Conservation (phyloP, 257 asterid genomes). For the Anisodus acutangulus region DNA sequence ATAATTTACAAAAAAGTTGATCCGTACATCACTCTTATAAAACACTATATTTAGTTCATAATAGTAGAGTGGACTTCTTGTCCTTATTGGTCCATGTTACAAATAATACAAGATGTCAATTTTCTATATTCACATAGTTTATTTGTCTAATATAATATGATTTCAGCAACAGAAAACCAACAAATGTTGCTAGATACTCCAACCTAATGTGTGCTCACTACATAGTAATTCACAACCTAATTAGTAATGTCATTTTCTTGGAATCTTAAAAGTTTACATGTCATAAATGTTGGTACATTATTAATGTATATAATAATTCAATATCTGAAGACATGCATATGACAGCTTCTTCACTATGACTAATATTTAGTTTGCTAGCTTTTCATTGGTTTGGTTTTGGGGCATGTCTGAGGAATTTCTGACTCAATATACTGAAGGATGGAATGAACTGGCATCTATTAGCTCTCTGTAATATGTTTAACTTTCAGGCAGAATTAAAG, state of each 20-base stretch:
- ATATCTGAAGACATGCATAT: background rate
- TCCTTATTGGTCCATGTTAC: background rate
- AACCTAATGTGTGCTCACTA: background rate
- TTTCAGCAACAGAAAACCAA: background rate
- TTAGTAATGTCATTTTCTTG: slow-evolving; percentile 34
- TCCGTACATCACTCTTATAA: background rate
- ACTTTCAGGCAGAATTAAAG: background rate
- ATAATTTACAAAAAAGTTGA: background rate
- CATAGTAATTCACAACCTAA: slow-evolving; percentile 29
- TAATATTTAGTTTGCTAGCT: background rate
- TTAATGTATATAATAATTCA: background rate
- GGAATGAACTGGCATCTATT: background rate
- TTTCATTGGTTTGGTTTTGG: slow-evolving; percentile 20
- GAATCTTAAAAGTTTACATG: background rate
- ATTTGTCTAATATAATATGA: background rate
- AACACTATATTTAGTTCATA: background rate
- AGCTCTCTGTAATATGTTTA: background rate
- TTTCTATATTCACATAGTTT: background rate
- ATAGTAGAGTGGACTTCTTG: background rate
- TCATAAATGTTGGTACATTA: background rate
- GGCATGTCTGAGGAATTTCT: slow-evolving; percentile 10
- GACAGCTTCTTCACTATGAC: background rate
- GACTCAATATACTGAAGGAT: background rate
- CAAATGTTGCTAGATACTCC: background rate
- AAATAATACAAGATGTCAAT: too few species aligned